Conservation (phyloP, 768 basidiomycete genomes). For the Chalciporus pseudorubinellus region DNA sequence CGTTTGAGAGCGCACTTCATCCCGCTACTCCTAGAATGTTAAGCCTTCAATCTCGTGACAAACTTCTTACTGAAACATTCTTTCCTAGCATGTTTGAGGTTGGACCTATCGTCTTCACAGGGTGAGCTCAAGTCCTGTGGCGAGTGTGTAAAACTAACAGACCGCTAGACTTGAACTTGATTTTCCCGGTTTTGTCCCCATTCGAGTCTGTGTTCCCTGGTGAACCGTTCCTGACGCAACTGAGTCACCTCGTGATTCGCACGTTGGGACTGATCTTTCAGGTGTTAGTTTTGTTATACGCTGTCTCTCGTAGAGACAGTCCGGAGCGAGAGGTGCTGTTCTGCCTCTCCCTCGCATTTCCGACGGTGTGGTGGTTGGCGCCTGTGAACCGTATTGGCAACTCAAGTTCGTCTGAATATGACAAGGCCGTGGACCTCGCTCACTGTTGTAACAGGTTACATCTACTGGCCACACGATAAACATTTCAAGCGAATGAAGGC, state of each 20-base stretch:
- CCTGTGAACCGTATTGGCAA: slow-evolving; percentile 37
- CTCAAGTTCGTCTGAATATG: slow-evolving; percentile 28
- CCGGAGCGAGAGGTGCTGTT: slow-evolving; percentile 30
- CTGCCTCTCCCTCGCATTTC: slow-evolving; percentile 28
- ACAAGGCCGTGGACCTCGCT: not conserved
- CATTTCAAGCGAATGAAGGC: slow-evolving; percentile 38
- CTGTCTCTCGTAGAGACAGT: slow-evolving; percentile 15
- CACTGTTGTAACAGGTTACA: slow-evolving; percentile 31
- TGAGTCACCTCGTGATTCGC: slow-evolving; percentile 22
- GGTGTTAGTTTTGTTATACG: slow-evolving; percentile 15
- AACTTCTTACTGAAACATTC: slow-evolving; percentile 6
- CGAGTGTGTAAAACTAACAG: not conserved
- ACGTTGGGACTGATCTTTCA: slow-evolving; percentile 29
- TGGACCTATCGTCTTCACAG: slow-evolving; percentile 20
- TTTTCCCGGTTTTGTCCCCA: slow-evolving; percentile 16
- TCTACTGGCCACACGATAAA: slow-evolving; percentile 38
- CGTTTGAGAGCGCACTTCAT: slow-evolving; percentile 39
- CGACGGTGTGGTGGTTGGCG: slow-evolving; percentile 30
- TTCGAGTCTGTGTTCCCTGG: slow-evolving; percentile 38
- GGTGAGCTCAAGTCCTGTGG: slow-evolving; percentile 7
- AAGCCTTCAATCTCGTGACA: not conserved
- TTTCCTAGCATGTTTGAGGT: slow-evolving; percentile 23
- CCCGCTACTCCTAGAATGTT: slow-evolving; percentile 40
- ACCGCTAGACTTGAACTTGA: slow-evolving; percentile 12
- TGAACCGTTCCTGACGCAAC: slow-evolving; percentile 29